A percentile compares a stretch with the other conserved stretches of the same genome.
Conservation (phyloP, 495 filamentous ascomycete species). For the Aspergillus conjunctus region DNA sequence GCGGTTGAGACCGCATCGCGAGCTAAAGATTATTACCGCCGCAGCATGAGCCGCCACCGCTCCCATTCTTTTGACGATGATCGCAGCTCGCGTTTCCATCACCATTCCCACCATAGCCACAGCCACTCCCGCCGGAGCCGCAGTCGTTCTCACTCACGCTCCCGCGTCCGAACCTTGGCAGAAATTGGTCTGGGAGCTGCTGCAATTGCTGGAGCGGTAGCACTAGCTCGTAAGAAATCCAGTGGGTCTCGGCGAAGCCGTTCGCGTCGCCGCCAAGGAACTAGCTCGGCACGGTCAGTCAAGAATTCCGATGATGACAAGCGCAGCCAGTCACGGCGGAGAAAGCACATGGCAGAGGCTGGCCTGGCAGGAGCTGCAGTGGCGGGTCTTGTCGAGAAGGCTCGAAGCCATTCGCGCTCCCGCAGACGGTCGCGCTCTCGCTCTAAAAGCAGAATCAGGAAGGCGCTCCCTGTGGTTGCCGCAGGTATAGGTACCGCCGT, state of each 20-base stretch:
- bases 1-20: constrained; percentile 79
- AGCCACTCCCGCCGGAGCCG: constrained; percentile 48
- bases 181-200: constrained; percentile 79
- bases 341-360: constrained; percentile 72
- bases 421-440: constrained; percentile 52
- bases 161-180: constrained; percentile 60
- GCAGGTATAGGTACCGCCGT: constrained; percentile 79
- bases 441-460: constrained; percentile 61
- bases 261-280: constrained; percentile 61
- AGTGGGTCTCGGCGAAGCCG: constrained; percentile 73
- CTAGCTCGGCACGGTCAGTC: constrained; percentile 41
- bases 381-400: constrained; percentile 73
- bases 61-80: constrained; percentile 53
- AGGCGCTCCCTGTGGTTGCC: constrained; percentile 67
- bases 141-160: constrained; percentile 59
- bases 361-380: constrained; percentile 77
- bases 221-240: constrained; percentile 68
- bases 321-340: constrained; percentile 61
- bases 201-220: constrained; percentile 78
- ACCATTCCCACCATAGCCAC: constrained; percentile 40
- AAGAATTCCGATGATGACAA: constrained; percentile 45
- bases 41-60: constrained; percentile 60
- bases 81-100: constrained; percentile 42
- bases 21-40: constrained; percentile 69
- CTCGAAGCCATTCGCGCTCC: constrained; percentile 70